Evolutionary conservation across 2,329 filamentous ascomycete genomes (phyloP).

Genomic region (Arthroderma sp.): DNA sequence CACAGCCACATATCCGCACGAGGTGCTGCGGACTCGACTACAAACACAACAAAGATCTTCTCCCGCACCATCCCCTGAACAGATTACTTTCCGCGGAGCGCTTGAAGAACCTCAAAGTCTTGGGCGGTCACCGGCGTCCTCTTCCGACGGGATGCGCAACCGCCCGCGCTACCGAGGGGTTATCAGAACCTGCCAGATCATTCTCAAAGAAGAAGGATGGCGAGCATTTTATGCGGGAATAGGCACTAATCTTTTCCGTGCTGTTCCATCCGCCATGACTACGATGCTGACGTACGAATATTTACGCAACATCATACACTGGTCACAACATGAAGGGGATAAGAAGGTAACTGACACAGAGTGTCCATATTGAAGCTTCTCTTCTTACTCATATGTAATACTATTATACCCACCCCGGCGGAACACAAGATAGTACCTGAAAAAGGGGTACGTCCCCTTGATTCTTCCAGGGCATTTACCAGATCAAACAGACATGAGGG

Average conservation of each 20-base stretch:
- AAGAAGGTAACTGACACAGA: neutral
- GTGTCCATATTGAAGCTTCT: too few relatives aligned
- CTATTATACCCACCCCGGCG: too few relatives aligned
- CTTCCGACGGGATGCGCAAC: slow-evolving; percentile 46
- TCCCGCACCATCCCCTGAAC: slow-evolving; percentile 34
- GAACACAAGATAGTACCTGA: too few relatives aligned
- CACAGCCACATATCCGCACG: slow-evolving; percentile 91
- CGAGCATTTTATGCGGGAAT: slow-evolving; percentile 92
- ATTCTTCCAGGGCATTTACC: too few relatives aligned
- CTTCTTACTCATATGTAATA: too few relatives aligned
- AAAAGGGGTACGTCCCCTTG: too few relatives aligned
- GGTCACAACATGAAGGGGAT: slow-evolving; percentile 40
- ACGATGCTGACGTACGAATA: slow-evolving; percentile 97
- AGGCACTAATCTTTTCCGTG: slow-evolving; percentile 93
- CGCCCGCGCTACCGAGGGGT: slow-evolving; percentile 58
- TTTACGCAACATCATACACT: slow-evolving; percentile 41
- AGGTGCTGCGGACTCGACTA: slow-evolving; percentile 82
- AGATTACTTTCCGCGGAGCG: slow-evolving; percentile 35
- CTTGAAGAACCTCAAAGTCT: slow-evolving; percentile 30
- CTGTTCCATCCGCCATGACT: slow-evolving; percentile 87
- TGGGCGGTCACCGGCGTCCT: slow-evolving; percentile 32
- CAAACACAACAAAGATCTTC: slow-evolving; percentile 76
- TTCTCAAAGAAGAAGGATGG: slow-evolving; percentile 86
- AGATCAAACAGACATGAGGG: too few relatives aligned
- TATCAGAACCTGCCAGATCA: slow-evolving; percentile 67